phyloP scores from a whole-genome alignment of 441 rosid genomes.

The Geranium incanum region DNA sequence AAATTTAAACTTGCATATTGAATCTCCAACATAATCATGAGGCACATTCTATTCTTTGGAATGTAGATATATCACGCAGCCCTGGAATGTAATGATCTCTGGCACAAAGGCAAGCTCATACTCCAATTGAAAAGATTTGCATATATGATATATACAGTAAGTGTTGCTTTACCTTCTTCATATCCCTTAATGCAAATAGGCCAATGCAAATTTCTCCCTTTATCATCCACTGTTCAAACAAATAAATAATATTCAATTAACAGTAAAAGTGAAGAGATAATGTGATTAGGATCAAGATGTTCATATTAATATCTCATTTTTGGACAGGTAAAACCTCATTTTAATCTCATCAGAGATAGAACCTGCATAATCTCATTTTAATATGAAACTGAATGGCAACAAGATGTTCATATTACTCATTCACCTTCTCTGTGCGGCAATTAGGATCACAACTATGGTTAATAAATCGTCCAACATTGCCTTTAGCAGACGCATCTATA shows the following conservation, averaged over 20 bases:
- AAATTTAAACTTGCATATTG: not conserved
- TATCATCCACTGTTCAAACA: conserved; percentile 81
- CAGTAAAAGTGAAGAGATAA: conserved; percentile 15
- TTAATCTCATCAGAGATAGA: no score
- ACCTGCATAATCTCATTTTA: not conserved
- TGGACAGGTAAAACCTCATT: no score
- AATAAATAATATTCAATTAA: conserved; percentile 19
- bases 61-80: not conserved
- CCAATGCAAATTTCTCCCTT: conserved; percentile 99
- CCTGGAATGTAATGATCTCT: conserved; percentile 4
- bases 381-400: conserved; percentile 15
- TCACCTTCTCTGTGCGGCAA: conserved; percentile 96
- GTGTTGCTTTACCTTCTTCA: conserved; percentile 53
- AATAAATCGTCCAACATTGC: conserved; percentile 94
- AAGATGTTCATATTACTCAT: conserved; percentile 13
- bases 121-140: conserved; percentile 5
- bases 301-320: not conserved
- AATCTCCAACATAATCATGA: not conserved
- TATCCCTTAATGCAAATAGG: conserved; percentile 79
- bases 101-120: not conserved
- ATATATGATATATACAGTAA: conserved; percentile 10
- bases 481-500: conserved; percentile 90
- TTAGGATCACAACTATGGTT: conserved; percentile 98
- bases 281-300: conserved; percentile 15
- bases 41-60: not conserved